phyloP scores from a whole-genome alignment of 2,329 filamentous ascomycete species.

The Venturia oleaginea region DNA sequence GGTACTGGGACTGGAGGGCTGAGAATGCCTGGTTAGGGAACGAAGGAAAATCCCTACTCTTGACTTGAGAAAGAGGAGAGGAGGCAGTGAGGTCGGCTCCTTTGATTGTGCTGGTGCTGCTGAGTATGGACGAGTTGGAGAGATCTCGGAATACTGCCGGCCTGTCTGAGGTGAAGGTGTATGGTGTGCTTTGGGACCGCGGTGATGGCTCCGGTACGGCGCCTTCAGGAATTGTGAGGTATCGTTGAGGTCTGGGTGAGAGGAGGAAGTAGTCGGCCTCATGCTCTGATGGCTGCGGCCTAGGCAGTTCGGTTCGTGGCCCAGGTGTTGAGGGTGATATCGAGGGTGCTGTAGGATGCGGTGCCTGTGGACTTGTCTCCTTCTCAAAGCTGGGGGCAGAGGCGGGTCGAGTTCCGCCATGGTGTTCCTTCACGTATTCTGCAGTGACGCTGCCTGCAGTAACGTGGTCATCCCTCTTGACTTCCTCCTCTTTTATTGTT shows the following conservation, averaged over 20 bases:
- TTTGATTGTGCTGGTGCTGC: conserved; percentile 32
- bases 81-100: conserved; percentile 18
- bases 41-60: not conserved
- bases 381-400: conserved; percentile 1
- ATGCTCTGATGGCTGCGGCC: not conserved
- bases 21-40: conserved; percentile 39
- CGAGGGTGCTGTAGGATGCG: not conserved
- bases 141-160: conserved; percentile 32
- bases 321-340: conserved; percentile 1
- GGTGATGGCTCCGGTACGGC: conserved; percentile 3
- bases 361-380: not conserved
- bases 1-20: conserved; percentile 37
- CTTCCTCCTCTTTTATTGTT: not conserved
- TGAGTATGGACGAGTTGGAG: conserved; percentile 34
- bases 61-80: conserved; percentile 19
- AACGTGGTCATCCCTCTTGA: not conserved
- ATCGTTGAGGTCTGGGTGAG: conserved; percentile 10
- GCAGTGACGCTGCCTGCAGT: not conserved
- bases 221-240: conserved; percentile 8
- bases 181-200: not conserved
- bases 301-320: not conserved
- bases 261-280: conserved; percentile 7
- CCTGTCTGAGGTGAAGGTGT: conserved; percentile 21
- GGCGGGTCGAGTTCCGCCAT: not conserved
- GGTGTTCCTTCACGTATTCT: not conserved